These are phyloP conservation scores for Pyricularia sp. DNA, from an alignment of 2,329 filamentous ascomycete species.

Conservation along the genomic window DNA sequence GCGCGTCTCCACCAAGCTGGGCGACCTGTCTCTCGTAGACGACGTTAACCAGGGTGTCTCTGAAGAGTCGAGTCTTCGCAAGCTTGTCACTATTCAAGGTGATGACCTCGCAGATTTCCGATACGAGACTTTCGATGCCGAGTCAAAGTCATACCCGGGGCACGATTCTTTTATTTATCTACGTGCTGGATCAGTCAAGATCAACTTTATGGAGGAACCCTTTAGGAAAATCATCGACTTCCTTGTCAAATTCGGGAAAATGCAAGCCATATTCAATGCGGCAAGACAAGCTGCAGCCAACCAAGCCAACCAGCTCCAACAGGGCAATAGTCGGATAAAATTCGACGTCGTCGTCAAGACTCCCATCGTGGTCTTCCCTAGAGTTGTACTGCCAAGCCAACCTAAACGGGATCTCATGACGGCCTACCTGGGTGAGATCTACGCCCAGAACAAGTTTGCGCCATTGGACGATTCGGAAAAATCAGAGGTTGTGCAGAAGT, in stretches of 20 bases:
- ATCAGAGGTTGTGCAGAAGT: slow-evolving; percentile 73
- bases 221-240: slow-evolving; percentile 98
- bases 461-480: slow-evolving; percentile 69
- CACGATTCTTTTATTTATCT: slow-evolving; percentile 90
- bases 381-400: slow-evolving; percentile 60
- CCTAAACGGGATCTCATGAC: slow-evolving; percentile 75
- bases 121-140: slow-evolving; percentile 87
- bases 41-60: slow-evolving; percentile 89
- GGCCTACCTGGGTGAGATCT: slow-evolving; percentile 93
- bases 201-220: slow-evolving; percentile 95
- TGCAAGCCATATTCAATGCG: slow-evolving; percentile 98
- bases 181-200: slow-evolving; percentile 86
- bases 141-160: slow-evolving; percentile 72
- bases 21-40: slow-evolving; percentile 81
- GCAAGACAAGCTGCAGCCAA: slow-evolving; percentile 89
- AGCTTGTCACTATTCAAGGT: slow-evolving; percentile 89
- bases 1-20: slow-evolving; percentile 77
- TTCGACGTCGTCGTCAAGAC: slow-evolving; percentile 92
- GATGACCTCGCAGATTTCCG: slow-evolving; percentile 94
- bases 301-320: slow-evolving; percentile 87
- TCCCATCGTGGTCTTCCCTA: slow-evolving; percentile 90
- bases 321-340: slow-evolving; percentile 81
- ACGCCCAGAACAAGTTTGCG: slow-evolving; percentile 87
- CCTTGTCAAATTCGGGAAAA: slow-evolving; percentile 96
- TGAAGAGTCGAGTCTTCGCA: slow-evolving; percentile 69